A percentile compares a stretch with the other conserved stretches of the same genome.
phyloP scores from a whole-genome alignment of 495 filamentous ascomycete genomes.

The Cenococcum geophilum region DNA sequence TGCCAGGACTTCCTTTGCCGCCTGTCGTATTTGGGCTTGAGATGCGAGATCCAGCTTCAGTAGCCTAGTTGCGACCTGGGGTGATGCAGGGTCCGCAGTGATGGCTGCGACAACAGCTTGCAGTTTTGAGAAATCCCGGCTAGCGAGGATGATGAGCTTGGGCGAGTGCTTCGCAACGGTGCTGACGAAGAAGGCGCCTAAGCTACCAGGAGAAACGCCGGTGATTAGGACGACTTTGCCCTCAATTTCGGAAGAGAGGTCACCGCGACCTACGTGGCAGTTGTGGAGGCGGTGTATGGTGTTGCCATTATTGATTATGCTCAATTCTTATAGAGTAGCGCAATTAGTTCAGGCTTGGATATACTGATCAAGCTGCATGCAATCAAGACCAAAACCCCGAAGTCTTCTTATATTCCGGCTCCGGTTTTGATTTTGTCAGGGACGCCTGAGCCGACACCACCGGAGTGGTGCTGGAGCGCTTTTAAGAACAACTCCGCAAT shows the following conservation, averaged over 20 bases:
- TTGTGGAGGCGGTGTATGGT: too few relatives aligned
- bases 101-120: conserved; percentile 29
- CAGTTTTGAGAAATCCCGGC: conserved; percentile 46
- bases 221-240: conserved; percentile 30
- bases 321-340: too few relatives aligned
- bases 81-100: neutral
- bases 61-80: conserved; percentile 41
- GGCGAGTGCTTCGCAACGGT: conserved; percentile 51
- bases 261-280: neutral
- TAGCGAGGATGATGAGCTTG: conserved; percentile 48
- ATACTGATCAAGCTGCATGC: too few relatives aligned
- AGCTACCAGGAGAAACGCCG: conserved; percentile 48
- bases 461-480: too few relatives aligned
- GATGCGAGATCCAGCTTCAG: conserved; percentile 44
- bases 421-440: too few relatives aligned
- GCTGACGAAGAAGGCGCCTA: conserved; percentile 49
- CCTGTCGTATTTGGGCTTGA: conserved; percentile 42
- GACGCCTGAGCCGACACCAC: too few relatives aligned
- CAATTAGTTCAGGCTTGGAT: too few relatives aligned
- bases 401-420: too few relatives aligned
- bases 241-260: conserved; percentile 11
- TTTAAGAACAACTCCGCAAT: too few relatives aligned
- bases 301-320: too few relatives aligned
- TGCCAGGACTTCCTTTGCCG: conserved; percentile 38
- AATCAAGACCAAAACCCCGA: too few relatives aligned